phyloP scores from a whole-genome alignment of 441 rosid species.

The Mallotus japonicus region DNA sequence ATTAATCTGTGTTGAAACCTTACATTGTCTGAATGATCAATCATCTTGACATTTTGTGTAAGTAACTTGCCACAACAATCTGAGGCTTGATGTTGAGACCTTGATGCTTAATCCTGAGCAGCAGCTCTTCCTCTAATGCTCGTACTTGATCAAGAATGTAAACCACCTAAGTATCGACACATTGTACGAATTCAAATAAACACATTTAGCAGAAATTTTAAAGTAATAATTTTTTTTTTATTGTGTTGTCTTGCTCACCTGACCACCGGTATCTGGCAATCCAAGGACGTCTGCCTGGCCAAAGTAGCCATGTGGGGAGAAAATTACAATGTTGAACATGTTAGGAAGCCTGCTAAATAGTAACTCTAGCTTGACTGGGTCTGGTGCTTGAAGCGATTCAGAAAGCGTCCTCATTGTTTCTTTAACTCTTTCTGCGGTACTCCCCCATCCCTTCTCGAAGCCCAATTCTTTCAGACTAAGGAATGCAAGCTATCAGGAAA shows the following conservation, averaged over 20 bases:
- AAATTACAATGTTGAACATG: constrained; percentile 75
- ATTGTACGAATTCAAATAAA: not conserved
- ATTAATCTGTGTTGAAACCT: not conserved
- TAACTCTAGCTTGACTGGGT: constrained; percentile 51
- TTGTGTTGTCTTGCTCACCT: constrained; percentile 36
- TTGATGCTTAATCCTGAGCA: constrained; percentile 64
- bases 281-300: constrained; percentile 92
- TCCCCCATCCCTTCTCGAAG: constrained; percentile 92
- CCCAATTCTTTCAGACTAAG: constrained; percentile 70
- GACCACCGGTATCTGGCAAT: constrained; percentile 94
- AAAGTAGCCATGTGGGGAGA: constrained; percentile 91
- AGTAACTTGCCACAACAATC: constrained; percentile 66
- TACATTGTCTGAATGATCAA: not conserved
- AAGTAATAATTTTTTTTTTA: not conserved
- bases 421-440: constrained; percentile 58
- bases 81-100: constrained; percentile 77
- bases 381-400: constrained; percentile 72
- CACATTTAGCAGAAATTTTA: not conserved
- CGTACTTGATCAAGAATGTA: constrained; percentile 97
- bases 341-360: constrained; percentile 73
- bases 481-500: not conserved
- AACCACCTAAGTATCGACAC: constrained; percentile 51
- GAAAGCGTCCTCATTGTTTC: constrained; percentile 72
- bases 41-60: not conserved
- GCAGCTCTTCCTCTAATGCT: constrained; percentile 82